These are phyloP conservation scores for Penicillium macrosclerotiorum DNA, from an alignment of 495 filamentous ascomycete species.

Conservation along the genomic window DNA sequence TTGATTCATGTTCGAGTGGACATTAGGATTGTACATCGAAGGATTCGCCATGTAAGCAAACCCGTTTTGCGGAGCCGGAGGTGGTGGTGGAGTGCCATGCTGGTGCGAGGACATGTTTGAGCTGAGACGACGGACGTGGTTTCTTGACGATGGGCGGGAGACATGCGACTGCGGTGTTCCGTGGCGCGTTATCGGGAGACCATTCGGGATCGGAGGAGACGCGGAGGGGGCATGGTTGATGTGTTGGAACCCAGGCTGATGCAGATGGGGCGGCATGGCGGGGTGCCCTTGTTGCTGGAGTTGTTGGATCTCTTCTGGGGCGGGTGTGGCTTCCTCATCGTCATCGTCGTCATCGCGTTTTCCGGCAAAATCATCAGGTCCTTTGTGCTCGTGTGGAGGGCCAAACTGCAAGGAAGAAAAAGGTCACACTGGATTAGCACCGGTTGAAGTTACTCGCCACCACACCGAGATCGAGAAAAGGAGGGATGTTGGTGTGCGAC, in stretches of 20 bases:
- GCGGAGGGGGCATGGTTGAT: conserved; percentile 84
- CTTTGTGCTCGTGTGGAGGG: conserved; percentile 91
- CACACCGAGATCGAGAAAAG: no score
- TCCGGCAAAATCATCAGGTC: conserved; percentile 85
- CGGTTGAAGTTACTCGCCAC: no score
- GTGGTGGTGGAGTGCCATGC: conserved; percentile 57
- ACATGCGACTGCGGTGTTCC: conserved; percentile 78
- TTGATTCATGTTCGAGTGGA: conserved; percentile 41
- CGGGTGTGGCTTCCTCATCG: conserved; percentile 70
- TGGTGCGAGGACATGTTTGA: conserved; percentile 69
- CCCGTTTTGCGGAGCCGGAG: conserved; percentile 65
- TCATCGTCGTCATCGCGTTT: conserved; percentile 84
- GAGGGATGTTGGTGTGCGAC: no score
- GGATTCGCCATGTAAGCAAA: conserved; percentile 84
- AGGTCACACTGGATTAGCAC: conserved; percentile 8
- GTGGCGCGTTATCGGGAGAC: conserved; percentile 67
- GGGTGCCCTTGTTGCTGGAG: conserved; percentile 45
- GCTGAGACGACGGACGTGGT: conserved; percentile 71
- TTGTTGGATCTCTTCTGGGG: conserved; percentile 57
- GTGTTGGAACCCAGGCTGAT: conserved; percentile 72
- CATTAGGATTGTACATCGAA: conserved; percentile 78
- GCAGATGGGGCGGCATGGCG: conserved; percentile 71
- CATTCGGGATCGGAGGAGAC: conserved; percentile 86
- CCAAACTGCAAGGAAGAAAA: conserved; percentile 63
- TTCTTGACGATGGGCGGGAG: conserved; percentile 80